These are phyloP conservation scores for Chlorella sp. DNA, from an alignment of 139 green algal genomes.

Conservation along the genomic window DNA sequence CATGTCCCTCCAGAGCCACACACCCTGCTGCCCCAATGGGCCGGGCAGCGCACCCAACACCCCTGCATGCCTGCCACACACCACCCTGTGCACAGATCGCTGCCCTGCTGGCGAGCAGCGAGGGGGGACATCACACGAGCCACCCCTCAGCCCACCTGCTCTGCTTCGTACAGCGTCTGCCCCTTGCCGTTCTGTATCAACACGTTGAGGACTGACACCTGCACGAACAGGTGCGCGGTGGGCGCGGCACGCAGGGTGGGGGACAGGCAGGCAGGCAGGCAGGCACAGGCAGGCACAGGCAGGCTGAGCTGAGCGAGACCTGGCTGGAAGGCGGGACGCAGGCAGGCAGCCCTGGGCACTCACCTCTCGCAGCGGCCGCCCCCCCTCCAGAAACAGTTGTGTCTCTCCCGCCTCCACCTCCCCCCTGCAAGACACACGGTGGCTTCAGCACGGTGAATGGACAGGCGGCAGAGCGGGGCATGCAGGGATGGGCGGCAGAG, in stretches of 20 bases:
- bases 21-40: too few species aligned
- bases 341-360: neutral
- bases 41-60: too few species aligned
- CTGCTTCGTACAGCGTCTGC: conserved; percentile 20
- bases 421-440: neutral
- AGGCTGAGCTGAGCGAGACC: neutral
- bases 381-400: neutral
- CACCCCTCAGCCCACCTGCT: neutral
- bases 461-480: neutral
- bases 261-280: neutral
- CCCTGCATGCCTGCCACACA: too few species aligned
- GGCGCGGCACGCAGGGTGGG: neutral
- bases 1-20: too few species aligned
- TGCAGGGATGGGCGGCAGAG: neutral
- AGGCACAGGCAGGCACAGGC: neutral
- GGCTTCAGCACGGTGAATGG: neutral
- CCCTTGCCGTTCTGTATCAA: conserved; percentile 13
- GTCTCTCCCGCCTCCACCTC: conserved; percentile 38
- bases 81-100: too few species aligned
- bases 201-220: conserved; percentile 29
- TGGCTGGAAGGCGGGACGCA: neutral
- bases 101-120: too few species aligned
- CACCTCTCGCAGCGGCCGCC: conserved; percentile 2
- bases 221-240: neutral
- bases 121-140: neutral